Evolutionary conservation across 116 monocot species (phyloP), one percentile per base, ranked within the genome.

Genomic region (Papilionanthe hybrid): DNA sequence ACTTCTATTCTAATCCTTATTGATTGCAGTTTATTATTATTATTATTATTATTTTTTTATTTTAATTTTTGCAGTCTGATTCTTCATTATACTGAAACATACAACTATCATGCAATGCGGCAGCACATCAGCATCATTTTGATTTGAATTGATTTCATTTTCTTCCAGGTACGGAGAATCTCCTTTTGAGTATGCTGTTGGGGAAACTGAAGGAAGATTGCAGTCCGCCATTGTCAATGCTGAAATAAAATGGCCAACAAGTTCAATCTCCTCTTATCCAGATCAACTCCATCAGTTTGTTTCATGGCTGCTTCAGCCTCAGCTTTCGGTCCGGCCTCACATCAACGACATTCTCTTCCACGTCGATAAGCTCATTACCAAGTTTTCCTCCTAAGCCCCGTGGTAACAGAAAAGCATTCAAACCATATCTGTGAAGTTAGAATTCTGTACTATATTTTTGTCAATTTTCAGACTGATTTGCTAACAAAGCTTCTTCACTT

Each of bases 251-350:
- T 78, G 83, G 83, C 83, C 83, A 8, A 55, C 78, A 4, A 72
- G 47, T 78, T 55, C 78, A 27, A 17, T 6, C 28, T 78, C 78
- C 25, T 57, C 72, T 58, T 83, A 78, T 37, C 78, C 83, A 45
- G 83, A 83, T 56, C 72, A 71, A 5, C 78, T 83, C 55, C 83
- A 56, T 58, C 83, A 83, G 72, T 83, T 83, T 78, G 60, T 83
- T 72, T 55, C 18, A 22, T 82, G 82, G 82, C 55, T 82, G 82
- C 72, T 82, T 8, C 78, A 72, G 57, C 78, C 78, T 72, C 82
- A 82, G 44, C 72, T 69, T 72, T 71, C 82, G n/a, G 67, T 78
- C 44, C 82, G 78, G 55, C 78, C 82, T 22, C 27, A 82, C 41
- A 63, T 78, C 29, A 71, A 58, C 47, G 78, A 78, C 76, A 82